Evolutionary conservation across 768 basidiomycete genomes (phyloP), one percentile per base, ranked within the genome.

Genomic region (Termitomyces sp.): DNA sequence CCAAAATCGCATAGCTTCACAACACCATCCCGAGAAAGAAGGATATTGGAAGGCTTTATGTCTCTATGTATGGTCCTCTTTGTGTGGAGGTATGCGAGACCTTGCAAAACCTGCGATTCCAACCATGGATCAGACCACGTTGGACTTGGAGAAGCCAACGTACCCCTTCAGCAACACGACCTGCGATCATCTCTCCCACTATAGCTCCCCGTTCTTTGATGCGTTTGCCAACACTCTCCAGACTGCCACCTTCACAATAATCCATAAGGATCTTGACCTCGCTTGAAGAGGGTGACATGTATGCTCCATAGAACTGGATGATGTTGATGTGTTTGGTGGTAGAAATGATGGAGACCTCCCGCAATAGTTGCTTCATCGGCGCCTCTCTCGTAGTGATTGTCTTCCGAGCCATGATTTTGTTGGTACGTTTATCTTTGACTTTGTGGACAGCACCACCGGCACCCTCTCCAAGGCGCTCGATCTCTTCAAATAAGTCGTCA

Each of bases 201-300:
- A 91, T 77, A 19, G 81, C 91, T 33, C 86, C 84, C 47, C 84
- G 79, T 59, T 89, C 84, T 65, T 85, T 86, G 73, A 94, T 87
- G 57, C 87, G 85, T 67, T 89, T 86, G 50, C 92, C 88, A 40
- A 98, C 86, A 21, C 87, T 80, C 68, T 99, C 97, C 60, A 99
- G 76, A 63, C 91, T 94, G 45, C 92, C 87, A 21, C 91, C 93
- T 65, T 94, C 91, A 69, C 90, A 72, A 63, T 74, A 85, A 68
- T 99, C 97, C 89, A 98, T 95, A 64, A 94, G 78, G 62, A 99
- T 90, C 69, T 95, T 95, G 64, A 99, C 87, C 71, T 98, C 95
- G 65, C 89, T 92, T 11, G 86, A 84, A 28, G 86, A 90, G 21
- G 88, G 89, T 14, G 86, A 84, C 80, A 88, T 86, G 71, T 90